Conservation (phyloP, 2,329 filamentous ascomycete genomes). For the Aspergillus ruber region DNA sequence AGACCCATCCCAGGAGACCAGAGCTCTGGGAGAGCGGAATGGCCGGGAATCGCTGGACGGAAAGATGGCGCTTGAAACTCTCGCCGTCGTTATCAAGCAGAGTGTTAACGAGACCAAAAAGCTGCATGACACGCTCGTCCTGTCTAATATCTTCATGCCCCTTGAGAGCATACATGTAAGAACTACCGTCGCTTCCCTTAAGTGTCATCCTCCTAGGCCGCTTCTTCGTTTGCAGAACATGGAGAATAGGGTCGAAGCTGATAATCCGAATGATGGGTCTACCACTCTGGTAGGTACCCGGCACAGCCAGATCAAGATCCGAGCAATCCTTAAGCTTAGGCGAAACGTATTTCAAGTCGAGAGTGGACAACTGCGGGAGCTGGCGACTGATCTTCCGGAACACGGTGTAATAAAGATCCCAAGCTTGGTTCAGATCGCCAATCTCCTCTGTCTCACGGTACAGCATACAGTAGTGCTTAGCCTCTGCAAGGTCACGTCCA, state of each 20-base stretch:
- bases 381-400: slow-evolving; percentile 94
- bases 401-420: slow-evolving; percentile 98
- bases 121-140: slow-evolving; percentile 98
- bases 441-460: slow-evolving; percentile 85
- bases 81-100: slow-evolving; percentile 89
- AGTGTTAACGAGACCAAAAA: slow-evolving; percentile 96
- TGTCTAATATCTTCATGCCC: slow-evolving; percentile 99
- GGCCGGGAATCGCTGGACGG: slow-evolving; percentile 92
- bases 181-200: slow-evolving; percentile 78
- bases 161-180: slow-evolving; percentile 87
- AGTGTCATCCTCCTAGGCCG: slow-evolving; percentile 83
- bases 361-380: slow-evolving; percentile 80
- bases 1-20: slow-evolving; percentile 90
- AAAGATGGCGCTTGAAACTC: slow-evolving; percentile 93
- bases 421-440: slow-evolving; percentile 93
- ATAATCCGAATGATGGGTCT: slow-evolving; percentile 76
- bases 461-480: slow-evolving; percentile 89
- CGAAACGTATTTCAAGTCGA: slow-evolving; percentile 95
- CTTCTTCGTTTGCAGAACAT: slow-evolving; percentile 95
- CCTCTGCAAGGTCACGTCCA: slow-evolving; percentile 88
- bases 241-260: slow-evolving; percentile 83
- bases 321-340: slow-evolving; percentile 81
- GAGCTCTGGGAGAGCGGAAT: slow-evolving; percentile 96
- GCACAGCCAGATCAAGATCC: slow-evolving; percentile 88
- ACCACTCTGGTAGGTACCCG: slow-evolving; percentile 81